Conservation (phyloP, 2,329 filamentous ascomycete genomes). For the Fusarium longipes region DNA sequence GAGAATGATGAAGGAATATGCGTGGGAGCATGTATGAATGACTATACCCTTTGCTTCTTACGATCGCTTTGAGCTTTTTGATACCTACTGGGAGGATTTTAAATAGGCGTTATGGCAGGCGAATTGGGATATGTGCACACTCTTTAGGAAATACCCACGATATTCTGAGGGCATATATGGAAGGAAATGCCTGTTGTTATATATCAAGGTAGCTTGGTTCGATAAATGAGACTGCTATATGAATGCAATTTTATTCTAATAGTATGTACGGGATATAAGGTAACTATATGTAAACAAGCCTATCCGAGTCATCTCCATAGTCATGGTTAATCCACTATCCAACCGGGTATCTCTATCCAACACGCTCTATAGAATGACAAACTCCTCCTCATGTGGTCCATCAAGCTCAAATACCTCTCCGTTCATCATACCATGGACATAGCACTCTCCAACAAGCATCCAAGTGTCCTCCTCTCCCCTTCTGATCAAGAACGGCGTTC, state of each 20-base stretch:
- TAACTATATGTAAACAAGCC: neutral
- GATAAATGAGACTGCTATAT: neutral
- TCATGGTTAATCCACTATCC: neutral
- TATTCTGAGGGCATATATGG: neutral
- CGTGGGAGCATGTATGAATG: conserved; percentile 17
- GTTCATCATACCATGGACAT: conserved; percentile 53
- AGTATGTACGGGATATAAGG: neutral
- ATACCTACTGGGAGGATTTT: conserved; percentile 14
- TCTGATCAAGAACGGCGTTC: conserved; percentile 49
- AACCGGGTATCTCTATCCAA: conserved; percentile 22
- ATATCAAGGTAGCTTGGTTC: neutral
- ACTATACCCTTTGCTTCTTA: conserved; percentile 43
- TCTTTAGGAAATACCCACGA: conserved; percentile 16
- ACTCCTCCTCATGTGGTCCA: conserved; percentile 45
- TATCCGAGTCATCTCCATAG: neutral
- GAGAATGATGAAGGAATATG: neutral
- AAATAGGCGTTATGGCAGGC: conserved; percentile 29
- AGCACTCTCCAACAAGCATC: conserved; percentile 52
- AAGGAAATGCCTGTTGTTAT: neutral
- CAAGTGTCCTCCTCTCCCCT: conserved; percentile 31
- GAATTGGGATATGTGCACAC: conserved; percentile 8
- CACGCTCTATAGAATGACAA: conserved; percentile 45
- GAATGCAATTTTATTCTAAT: neutral
- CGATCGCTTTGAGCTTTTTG: conserved; percentile 22
- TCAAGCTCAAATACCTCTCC: conserved; percentile 47